Evolutionary conservation across 257 asterid species (phyloP).

Genomic region (Solanum clarkiae): DNA sequence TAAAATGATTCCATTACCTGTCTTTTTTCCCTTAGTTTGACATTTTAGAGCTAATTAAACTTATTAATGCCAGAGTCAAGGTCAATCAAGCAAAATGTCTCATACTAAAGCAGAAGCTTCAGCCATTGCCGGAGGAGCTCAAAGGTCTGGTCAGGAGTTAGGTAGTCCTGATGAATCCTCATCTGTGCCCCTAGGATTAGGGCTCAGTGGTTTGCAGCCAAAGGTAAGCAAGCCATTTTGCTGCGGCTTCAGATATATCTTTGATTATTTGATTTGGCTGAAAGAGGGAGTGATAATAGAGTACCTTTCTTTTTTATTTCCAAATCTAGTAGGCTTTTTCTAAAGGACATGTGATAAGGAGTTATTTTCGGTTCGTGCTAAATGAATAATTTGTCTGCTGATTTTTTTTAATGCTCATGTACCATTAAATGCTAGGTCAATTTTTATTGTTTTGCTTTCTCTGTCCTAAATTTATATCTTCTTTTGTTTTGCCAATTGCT

Average conservation of each 20-base stretch:
- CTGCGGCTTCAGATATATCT: background rate
- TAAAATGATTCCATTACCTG: background rate
- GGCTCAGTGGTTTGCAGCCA: slow-evolving; percentile 67
- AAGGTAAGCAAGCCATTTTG: slow-evolving; percentile 33
- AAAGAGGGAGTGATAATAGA: background rate
- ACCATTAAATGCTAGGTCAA: background rate
- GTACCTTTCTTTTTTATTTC: background rate
- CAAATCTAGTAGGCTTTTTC: background rate
- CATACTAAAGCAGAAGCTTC: background rate
- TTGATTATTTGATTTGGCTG: background rate
- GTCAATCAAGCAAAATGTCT: slow-evolving; percentile 3
- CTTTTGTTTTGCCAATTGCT: background rate
- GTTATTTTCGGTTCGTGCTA: background rate
- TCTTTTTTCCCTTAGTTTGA: background rate
- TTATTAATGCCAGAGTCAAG: slow-evolving; percentile 19
- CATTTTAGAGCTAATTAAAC: background rate
- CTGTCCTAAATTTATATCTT: background rate
- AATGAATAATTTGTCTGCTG: background rate
- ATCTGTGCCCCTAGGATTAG: slow-evolving; percentile 69
- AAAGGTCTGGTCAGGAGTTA: slow-evolving; percentile 23
- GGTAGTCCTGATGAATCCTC: slow-evolving; percentile 26
- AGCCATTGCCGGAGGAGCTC: slow-evolving; percentile 12
- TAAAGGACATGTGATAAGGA: background rate
- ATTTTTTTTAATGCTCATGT: background rate
- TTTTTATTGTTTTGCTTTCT: background rate